A percentile compares a stretch with the other conserved stretches of the same genome.
Conservation (phyloP, 1,284 basidiomycete genomes). For the Heterobasidion annosum region DNA sequence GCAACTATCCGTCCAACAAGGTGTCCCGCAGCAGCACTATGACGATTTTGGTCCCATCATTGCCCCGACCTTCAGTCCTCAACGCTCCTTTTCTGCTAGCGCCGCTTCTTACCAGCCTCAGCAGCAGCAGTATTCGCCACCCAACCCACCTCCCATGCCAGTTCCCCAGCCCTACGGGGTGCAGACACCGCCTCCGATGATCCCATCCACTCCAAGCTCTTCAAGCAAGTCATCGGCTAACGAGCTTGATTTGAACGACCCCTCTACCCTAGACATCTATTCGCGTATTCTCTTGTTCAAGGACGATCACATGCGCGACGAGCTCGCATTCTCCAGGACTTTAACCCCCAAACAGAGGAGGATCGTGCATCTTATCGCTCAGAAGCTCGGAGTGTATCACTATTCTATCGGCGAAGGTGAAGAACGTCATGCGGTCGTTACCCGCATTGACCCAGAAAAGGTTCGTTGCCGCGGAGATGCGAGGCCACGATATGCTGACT, state of each 20-base stretch:
- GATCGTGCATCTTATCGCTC: constrained; percentile 92
- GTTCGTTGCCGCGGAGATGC: constrained; percentile 24
- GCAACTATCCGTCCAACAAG: constrained; percentile 19
- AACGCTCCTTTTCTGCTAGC: constrained; percentile 59
- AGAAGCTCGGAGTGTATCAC: constrained; percentile 92
- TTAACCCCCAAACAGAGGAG: constrained; percentile 82
- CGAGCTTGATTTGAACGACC: constrained; percentile 93
- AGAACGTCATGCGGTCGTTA: constrained; percentile 89
- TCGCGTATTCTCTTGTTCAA: constrained; percentile 96
- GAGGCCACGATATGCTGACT: not conserved
- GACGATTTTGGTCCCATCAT: constrained; percentile 61
- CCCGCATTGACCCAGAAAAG: constrained; percentile 72
- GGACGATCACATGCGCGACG: constrained; percentile 96
- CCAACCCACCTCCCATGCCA: constrained; percentile 49
- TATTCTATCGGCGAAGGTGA: constrained; percentile 92
- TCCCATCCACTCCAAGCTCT: constrained; percentile 47
- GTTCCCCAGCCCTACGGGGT: constrained; percentile 43
- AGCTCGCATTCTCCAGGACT: constrained; percentile 88
- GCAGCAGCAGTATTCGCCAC: constrained; percentile 52
- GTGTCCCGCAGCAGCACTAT: constrained; percentile 26
- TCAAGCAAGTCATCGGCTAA: constrained; percentile 32
- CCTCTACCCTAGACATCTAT: constrained; percentile 93
- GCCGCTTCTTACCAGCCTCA: constrained; percentile 28
- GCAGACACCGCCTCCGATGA: constrained; percentile 39
- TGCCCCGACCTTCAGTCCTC: constrained; percentile 41